Percentiles rank a stretch among this genome's conserved stretches.
These are phyloP conservation scores for Heliamphora pulchella DNA, from an alignment of 179 eudicot species.

Conservation along the genomic window DNA sequence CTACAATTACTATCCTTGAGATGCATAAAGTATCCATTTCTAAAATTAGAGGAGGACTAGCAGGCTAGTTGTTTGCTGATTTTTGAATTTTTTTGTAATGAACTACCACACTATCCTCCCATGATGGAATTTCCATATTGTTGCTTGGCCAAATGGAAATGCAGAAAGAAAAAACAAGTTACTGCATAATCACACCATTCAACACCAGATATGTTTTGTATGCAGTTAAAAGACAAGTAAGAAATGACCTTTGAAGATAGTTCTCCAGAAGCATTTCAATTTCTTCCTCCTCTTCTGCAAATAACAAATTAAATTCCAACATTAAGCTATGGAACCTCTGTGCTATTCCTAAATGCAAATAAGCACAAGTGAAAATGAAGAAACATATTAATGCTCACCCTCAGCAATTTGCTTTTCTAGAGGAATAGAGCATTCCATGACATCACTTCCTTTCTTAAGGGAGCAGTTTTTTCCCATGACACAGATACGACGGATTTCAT, in stretches of 20 bases:
- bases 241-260: slow-evolving; percentile 76
- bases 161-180: slow-evolving; percentile 8
- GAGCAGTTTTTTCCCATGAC: slow-evolving; percentile 89
- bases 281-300: slow-evolving; percentile 96
- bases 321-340: not conserved
- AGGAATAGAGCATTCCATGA: slow-evolving; percentile 68
- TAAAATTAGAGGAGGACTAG: not conserved
- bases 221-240: slow-evolving; percentile 4
- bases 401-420: slow-evolving; percentile 85
- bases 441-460: slow-evolving; percentile 37
- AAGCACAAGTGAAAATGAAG: not conserved
- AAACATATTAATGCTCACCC: slow-evolving; percentile 36
- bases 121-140: not conserved
- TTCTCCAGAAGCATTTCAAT: slow-evolving; percentile 98
- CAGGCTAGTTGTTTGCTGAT: not conserved
- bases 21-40: not conserved
- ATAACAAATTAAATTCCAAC: slow-evolving; percentile 14
- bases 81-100: too few relatives aligned
- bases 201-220: not conserved
- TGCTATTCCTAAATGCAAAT: slow-evolving; percentile 7
- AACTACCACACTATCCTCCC: not conserved
- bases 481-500: slow-evolving; percentile 84
- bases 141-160: not conserved
- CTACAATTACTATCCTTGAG: not conserved
- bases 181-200: not conserved